phyloP scores from a whole-genome alignment of 768 basidiomycete species.

The Leccinum incarnatum region DNA sequence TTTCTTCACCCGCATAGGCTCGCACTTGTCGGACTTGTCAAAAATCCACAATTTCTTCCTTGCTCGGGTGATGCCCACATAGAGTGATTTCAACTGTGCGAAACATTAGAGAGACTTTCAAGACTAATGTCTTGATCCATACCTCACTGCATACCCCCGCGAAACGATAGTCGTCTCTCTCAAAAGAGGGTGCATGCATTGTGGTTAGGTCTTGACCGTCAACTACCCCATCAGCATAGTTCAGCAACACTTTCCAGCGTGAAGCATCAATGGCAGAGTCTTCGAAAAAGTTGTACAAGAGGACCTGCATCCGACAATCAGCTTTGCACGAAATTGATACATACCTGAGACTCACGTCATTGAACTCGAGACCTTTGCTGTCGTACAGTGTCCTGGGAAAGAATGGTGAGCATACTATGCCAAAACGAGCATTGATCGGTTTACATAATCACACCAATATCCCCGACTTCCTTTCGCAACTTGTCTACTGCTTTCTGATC shows the following conservation, averaged over 20 bases:
- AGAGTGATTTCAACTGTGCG: conserved; percentile 59
- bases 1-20: conserved; percentile 51
- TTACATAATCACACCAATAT: conserved; percentile 59
- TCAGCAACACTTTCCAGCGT: conserved; percentile 62
- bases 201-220: conserved; percentile 9
- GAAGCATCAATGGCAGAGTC: conserved; percentile 51
- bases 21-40: conserved; percentile 54
- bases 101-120: background rate
- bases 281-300: conserved; percentile 73
- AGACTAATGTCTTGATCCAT: conserved; percentile 1
- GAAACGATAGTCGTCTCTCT: conserved; percentile 43
- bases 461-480: conserved; percentile 51
- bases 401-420: background rate
- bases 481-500: conserved; percentile 49
- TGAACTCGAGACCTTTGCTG: conserved; percentile 31
- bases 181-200: conserved; percentile 44
- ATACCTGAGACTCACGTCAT: conserved; percentile 12
- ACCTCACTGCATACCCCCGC: conserved; percentile 61
- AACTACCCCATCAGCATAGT: conserved; percentile 32
- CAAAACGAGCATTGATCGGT: conserved; percentile 11
- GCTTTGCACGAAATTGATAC: background rate
- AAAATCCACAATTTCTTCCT: conserved; percentile 69
- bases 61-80: conserved; percentile 70
- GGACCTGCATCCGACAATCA: conserved; percentile 43
- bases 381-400: conserved; percentile 30